Percentiles rank a stretch among this genome's conserved stretches.
phyloP scores from a whole-genome alignment of 805 yeast species.

The Schizosaccharomyces lindneri region DNA sequence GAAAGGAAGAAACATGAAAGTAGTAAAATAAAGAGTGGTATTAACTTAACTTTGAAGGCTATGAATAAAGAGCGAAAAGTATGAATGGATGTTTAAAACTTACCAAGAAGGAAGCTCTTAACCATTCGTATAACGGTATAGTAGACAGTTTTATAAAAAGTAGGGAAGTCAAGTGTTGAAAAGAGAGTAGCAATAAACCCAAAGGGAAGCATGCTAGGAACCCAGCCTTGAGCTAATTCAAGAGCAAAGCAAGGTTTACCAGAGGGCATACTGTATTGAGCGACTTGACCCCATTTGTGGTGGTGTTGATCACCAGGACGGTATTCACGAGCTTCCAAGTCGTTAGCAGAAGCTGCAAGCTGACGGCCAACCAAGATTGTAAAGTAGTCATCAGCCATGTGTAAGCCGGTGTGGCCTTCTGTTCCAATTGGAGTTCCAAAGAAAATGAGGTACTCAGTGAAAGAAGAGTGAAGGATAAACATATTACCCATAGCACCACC shows the following conservation, averaged over 20 bases:
- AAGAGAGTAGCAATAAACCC: constrained; percentile 62
- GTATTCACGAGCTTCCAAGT: constrained; percentile 20
- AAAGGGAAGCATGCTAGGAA: constrained; percentile 92
- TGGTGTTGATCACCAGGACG: constrained; percentile 73
- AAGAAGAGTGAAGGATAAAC: constrained; percentile 84
- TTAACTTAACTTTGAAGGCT: no score
- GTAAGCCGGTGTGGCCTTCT: constrained; percentile 89
- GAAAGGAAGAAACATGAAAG: no score
- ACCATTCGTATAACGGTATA: constrained; percentile 62
- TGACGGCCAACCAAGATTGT: constrained; percentile 67
- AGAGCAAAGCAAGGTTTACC: constrained; percentile 51
- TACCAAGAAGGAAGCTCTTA: constrained; percentile 39
- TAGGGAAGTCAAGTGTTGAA: constrained; percentile 55
- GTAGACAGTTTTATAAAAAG: constrained; percentile 42
- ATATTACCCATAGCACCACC: constrained; percentile 93
- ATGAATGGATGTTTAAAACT: constrained; percentile 23
- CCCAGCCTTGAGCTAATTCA: constrained; percentile 92
- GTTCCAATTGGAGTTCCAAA: constrained; percentile 88
- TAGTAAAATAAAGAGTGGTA: no score
- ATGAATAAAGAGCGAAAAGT: background rate
- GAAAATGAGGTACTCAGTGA: constrained; percentile 74
- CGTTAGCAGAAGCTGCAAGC: constrained; percentile 20
- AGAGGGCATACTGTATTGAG: constrained; percentile 67
- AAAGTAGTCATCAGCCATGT: constrained; percentile 93
- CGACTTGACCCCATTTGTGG: constrained; percentile 41